These are phyloP conservation scores for Populus hybrid DNA, from an alignment of 441 rosid species.

Conservation along the genomic window DNA sequence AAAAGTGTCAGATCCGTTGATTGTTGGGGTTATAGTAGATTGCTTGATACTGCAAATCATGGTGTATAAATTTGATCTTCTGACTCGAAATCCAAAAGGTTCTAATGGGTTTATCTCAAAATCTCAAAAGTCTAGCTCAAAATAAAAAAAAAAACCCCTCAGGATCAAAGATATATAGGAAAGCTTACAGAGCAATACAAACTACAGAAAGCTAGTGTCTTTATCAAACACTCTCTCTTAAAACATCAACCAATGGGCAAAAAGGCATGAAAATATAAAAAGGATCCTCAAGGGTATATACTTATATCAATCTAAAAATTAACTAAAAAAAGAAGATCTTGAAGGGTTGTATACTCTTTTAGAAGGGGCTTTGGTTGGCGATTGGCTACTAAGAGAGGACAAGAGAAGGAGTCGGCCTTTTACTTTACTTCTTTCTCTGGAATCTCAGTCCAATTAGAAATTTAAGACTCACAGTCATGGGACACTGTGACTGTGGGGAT, in stretches of 20 bases:
- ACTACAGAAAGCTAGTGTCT: background rate
- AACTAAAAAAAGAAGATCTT: background rate
- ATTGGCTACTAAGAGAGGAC: background rate
- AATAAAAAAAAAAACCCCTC: background rate
- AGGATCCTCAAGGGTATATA: background rate
- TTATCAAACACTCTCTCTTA: background rate
- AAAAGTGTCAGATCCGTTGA: conserved; percentile 39
- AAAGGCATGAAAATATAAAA: background rate
- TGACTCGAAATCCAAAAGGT: conserved; percentile 6
- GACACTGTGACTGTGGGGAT: background rate
- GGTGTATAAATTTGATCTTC: background rate
- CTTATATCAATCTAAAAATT: background rate
- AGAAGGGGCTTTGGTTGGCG: background rate
- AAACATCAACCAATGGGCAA: background rate
- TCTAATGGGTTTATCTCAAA: background rate
- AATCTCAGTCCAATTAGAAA: conserved; percentile 26
- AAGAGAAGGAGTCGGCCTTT: background rate
- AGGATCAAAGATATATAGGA: conserved; percentile 6
- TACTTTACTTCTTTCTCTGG: conserved; percentile 5
- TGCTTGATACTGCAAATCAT: conserved; percentile 49
- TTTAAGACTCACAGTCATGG: background rate
- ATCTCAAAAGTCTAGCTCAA: background rate
- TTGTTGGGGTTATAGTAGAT: conserved; percentile 23
- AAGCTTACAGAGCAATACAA: background rate
- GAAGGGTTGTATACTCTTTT: background rate